Percentiles rank a stretch among this genome's conserved stretches.
Conservation (phyloP, 352 stramenopile species). For the Globisporangium iwayamae region DNA sequence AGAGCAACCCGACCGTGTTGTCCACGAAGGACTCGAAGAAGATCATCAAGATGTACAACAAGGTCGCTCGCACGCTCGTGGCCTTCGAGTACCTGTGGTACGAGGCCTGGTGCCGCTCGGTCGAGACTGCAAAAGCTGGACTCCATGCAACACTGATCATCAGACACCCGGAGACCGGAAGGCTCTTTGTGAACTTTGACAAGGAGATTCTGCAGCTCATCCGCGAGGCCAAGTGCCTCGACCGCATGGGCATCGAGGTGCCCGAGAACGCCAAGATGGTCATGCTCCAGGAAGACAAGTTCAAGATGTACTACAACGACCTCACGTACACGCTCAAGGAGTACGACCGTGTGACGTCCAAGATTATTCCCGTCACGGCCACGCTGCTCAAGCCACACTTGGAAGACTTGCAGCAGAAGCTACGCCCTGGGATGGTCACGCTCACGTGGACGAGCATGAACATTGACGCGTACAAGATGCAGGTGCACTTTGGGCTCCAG, state of each 20-base stretch:
- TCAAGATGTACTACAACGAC: constrained; percentile 85
- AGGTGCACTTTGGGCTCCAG: constrained; percentile 59
- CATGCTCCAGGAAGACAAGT: constrained; percentile 85
- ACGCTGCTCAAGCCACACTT: constrained; percentile 62
- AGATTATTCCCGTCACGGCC: constrained; percentile 69
- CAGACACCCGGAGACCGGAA: constrained; percentile 60
- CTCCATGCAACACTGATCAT: constrained; percentile 86
- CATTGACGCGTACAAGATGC: constrained; percentile 78
- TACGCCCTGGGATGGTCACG: constrained; percentile 77
- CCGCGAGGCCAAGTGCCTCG: constrained; percentile 78
- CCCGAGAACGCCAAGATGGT: constrained; percentile 82
- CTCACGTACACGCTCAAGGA: constrained; percentile 76
- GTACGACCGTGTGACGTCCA: constrained; percentile 71
- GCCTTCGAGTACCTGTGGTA: constrained; percentile 90
- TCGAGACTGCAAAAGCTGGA: constrained; percentile 72
- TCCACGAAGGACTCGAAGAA: constrained; percentile 87
- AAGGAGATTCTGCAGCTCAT: constrained; percentile 87
- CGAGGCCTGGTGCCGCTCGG: constrained; percentile 79
- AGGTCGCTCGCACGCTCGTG: constrained; percentile 84
- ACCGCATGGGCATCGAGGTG: constrained; percentile 81
- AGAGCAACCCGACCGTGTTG: constrained; percentile 79
- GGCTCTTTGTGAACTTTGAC: constrained; percentile 89
- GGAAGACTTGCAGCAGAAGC: constrained; percentile 68
- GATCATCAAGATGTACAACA: constrained; percentile 91
- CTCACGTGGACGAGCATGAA: constrained; percentile 91